Evolutionary conservation across 2,329 filamentous ascomycete species (phyloP).

Genomic region (Byssothecium circinans): DNA sequence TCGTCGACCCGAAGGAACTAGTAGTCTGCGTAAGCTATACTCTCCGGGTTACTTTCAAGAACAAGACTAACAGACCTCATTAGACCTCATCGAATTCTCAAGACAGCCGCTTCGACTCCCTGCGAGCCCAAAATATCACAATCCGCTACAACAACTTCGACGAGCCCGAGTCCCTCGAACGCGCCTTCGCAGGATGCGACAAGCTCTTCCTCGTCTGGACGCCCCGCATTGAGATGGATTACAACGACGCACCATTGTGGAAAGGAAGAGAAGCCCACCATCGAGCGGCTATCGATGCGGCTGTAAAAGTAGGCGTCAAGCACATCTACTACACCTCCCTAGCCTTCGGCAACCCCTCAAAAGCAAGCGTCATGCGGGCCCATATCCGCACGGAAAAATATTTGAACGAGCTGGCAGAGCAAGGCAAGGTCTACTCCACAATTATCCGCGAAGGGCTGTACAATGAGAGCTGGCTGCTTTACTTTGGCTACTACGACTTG

Average conservation of each 20-base stretch:
- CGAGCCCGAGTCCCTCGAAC: slow-evolving; percentile 34
- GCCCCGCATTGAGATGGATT: slow-evolving; percentile 49
- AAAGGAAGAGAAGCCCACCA: slow-evolving; percentile 50
- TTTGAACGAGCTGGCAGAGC: slow-evolving; percentile 32
- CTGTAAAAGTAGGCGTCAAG: slow-evolving; percentile 44
- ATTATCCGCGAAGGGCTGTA: slow-evolving; percentile 51
- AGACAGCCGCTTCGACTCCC: slow-evolving; percentile 26
- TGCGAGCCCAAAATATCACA: slow-evolving; percentile 35
- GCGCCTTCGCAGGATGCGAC: slow-evolving; percentile 43
- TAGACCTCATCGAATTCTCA: slow-evolving; percentile 25
- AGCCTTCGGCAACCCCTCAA: slow-evolving; percentile 45
- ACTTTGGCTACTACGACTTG: slow-evolving; percentile 46
- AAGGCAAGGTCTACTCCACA: slow-evolving; percentile 31
- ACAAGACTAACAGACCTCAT: slow-evolving; percentile 7
- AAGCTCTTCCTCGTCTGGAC: slow-evolving; percentile 51
- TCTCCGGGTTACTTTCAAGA: neutral
- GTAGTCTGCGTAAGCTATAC: slow-evolving; percentile 37
- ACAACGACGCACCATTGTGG: slow-evolving; percentile 45
- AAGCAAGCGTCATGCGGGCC: slow-evolving; percentile 50
- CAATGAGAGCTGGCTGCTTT: slow-evolving; percentile 52
- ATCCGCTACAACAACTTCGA: slow-evolving; percentile 47
- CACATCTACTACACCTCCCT: slow-evolving; percentile 53
- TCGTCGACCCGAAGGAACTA: slow-evolving; percentile 43
- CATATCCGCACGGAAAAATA: slow-evolving; percentile 51
- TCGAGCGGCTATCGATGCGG: slow-evolving; percentile 47